Percentiles rank a stretch among this genome's conserved stretches.
Conservation (phyloP, 352 stramenopile species). For the Phytophthora palmivora region DNA sequence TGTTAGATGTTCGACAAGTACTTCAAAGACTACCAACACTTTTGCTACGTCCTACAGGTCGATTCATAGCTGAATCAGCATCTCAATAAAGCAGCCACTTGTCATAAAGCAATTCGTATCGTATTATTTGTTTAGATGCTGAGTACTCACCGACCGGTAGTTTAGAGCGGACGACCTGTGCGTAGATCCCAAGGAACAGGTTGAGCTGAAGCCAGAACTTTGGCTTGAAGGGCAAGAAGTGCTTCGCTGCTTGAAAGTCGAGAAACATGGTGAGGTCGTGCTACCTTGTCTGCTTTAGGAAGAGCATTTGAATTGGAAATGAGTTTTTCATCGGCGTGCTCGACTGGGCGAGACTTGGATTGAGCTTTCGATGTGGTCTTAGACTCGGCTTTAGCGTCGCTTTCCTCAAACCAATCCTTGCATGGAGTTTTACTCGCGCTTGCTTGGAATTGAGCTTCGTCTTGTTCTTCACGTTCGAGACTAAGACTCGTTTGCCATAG, state of each 20-base stretch:
- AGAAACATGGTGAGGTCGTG: constrained; percentile 34
- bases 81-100: constrained; percentile 3
- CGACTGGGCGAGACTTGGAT: constrained; percentile 24
- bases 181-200: constrained; percentile 50
- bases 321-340: constrained; percentile 26
- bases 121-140: too few species aligned
- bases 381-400: constrained; percentile 17
- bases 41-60: constrained; percentile 54
- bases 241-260: constrained; percentile 20
- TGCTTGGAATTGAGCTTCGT: constrained; percentile 41
- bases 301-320: not conserved
- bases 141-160: too few species aligned
- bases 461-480: constrained; percentile 54
- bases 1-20: constrained; percentile 54
- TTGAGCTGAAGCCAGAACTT: constrained; percentile 14
- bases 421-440: constrained; percentile 35
- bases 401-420: constrained; percentile 51
- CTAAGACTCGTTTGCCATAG: constrained; percentile 70
- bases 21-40: constrained; percentile 51
- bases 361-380: constrained; percentile 12
- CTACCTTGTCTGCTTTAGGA: constrained; percentile 42
- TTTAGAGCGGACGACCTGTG: constrained; percentile 47
- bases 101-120: too few species aligned
- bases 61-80: constrained; percentile 13
- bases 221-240: constrained; percentile 21